phyloP scores from a whole-genome alignment of 306 rosid species.

The Prunus armeniaca region DNA sequence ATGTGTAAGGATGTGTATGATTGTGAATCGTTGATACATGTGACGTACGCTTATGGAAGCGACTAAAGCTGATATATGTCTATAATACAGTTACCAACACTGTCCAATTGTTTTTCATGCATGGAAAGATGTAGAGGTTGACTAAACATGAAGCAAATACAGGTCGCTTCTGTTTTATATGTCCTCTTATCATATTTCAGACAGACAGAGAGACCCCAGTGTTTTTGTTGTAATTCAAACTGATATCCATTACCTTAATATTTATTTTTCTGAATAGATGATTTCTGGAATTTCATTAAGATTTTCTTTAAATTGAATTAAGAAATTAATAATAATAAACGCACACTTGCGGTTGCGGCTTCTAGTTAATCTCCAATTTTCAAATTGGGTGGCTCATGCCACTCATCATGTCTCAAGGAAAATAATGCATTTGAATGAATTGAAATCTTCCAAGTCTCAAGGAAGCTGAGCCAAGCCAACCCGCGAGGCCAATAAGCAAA shows the following conservation, averaged over 20 bases:
- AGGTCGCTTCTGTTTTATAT: not conserved
- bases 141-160: not conserved
- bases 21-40: too few relatives aligned
- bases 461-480: not conserved
- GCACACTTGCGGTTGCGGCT: not conserved
- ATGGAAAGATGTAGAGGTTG: not conserved
- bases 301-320: not conserved
- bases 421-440: not conserved
- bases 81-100: too few relatives aligned
- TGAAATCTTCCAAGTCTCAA: conserved; percentile 1
- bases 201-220: not conserved
- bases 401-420: too few relatives aligned
- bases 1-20: too few relatives aligned
- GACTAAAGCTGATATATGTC: too few relatives aligned
- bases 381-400: too few relatives aligned
- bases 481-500: not conserved
- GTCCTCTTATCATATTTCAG: not conserved
- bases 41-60: too few relatives aligned
- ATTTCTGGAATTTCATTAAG: not conserved
- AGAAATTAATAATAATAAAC: not conserved
- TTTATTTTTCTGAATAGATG: not conserved
- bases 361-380: not conserved
- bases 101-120: not conserved
- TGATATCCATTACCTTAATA: not conserved
- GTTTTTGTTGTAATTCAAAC: not conserved